Percentiles rank a stretch among this genome's conserved stretches.
These are phyloP conservation scores for Lophium mytilinum DNA, from an alignment of 495 filamentous ascomycete species.

Conservation along the genomic window DNA sequence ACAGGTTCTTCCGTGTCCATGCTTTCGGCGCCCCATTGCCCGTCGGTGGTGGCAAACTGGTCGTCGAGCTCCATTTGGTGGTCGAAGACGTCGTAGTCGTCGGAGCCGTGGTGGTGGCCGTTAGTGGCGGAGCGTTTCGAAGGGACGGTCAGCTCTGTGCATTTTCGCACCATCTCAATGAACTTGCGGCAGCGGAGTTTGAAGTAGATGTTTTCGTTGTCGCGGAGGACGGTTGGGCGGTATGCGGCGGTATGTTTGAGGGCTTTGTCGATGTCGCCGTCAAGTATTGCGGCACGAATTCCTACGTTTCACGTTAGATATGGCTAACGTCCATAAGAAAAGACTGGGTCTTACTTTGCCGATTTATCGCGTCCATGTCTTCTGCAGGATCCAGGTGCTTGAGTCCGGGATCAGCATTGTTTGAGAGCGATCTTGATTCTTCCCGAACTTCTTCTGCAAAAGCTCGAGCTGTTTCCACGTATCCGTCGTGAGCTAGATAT, in stretches of 20 bases:
- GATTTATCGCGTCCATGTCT: slow-evolving; percentile 76
- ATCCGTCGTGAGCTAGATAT: slow-evolving; percentile 90
- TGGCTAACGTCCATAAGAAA: neutral
- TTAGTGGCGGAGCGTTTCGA: slow-evolving; percentile 31
- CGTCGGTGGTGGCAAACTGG: slow-evolving; percentile 29
- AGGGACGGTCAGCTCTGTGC: slow-evolving; percentile 51
- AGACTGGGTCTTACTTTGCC: slow-evolving; percentile 58
- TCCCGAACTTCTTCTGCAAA: slow-evolving; percentile 77
- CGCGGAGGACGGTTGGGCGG: slow-evolving; percentile 72
- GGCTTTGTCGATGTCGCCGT: slow-evolving; percentile 88
- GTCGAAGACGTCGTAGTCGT: slow-evolving; percentile 38
- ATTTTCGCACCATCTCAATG: slow-evolving; percentile 87
- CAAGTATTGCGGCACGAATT: slow-evolving; percentile 81
- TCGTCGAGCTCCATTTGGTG: slow-evolving; percentile 82
- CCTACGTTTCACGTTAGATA: slow-evolving; percentile 37
- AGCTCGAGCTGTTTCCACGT: slow-evolving; percentile 85
- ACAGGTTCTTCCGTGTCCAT: slow-evolving; percentile 41
- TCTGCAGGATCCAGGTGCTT: slow-evolving; percentile 68
- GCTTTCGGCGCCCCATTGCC: slow-evolving; percentile 37
- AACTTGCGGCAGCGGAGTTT: slow-evolving; percentile 85
- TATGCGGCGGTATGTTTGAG: slow-evolving; percentile 69
- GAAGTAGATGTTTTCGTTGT: slow-evolving; percentile 87
- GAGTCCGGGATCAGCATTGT: slow-evolving; percentile 41
- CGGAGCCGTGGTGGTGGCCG: slow-evolving; percentile 26
- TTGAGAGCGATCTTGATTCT: slow-evolving; percentile 58